Percentiles rank a stretch among this genome's conserved stretches.
phyloP scores from a whole-genome alignment of 2,329 filamentous ascomycete genomes.

The Colletotrichum sp. region DNA sequence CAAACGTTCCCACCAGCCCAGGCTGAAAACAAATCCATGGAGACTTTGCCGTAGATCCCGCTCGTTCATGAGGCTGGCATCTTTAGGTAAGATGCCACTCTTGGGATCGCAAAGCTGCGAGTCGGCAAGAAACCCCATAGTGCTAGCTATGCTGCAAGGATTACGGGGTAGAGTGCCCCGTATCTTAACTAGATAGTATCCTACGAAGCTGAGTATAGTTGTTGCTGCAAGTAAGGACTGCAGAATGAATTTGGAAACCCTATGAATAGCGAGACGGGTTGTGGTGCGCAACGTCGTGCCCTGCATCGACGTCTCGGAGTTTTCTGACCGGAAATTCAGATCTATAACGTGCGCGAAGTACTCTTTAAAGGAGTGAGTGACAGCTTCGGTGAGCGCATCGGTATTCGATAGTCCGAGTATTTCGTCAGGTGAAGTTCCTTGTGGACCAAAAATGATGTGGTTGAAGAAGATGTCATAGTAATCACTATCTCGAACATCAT shows the following conservation, averaged over 20 bases:
- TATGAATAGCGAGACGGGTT: rapidly evolving
- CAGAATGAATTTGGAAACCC: neutral
- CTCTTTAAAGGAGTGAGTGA: neutral
- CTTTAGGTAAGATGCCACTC: neutral
- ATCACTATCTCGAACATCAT: too few relatives aligned
- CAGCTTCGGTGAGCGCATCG: rapidly evolving
- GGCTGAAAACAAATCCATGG: neutral
- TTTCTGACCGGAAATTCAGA: neutral
- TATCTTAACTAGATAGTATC: neutral
- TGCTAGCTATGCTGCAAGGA: neutral
- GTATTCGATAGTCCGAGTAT: too few relatives aligned
- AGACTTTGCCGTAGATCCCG: neutral
- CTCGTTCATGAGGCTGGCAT: neutral
- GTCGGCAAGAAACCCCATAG: neutral
- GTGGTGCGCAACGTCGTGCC: rapidly evolving
- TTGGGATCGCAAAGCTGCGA: neutral
- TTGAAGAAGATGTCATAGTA: too few relatives aligned
- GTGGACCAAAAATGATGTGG: too few relatives aligned
- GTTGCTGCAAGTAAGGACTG: neutral
- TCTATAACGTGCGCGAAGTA: neutral
- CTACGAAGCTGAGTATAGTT: neutral
- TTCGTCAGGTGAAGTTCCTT: too few relatives aligned
- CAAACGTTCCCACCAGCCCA: neutral
- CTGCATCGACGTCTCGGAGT: neutral
- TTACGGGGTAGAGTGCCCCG: neutral